Base-by-base conservation (phyloP, 352 stramenopile species). In the Globisporangium paroecandrum region DNA sequence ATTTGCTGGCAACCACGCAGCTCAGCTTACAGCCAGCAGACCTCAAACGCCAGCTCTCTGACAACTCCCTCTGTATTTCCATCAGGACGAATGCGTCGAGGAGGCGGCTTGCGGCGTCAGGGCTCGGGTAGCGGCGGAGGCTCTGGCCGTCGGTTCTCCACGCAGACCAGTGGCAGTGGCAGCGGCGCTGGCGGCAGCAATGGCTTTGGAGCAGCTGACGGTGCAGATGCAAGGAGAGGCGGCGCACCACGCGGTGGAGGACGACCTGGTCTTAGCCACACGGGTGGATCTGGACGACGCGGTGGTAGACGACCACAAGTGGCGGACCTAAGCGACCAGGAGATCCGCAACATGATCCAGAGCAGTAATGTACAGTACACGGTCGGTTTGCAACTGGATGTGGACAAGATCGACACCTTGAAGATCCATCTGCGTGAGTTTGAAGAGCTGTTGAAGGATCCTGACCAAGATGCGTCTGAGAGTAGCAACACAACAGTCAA, bases 261-360 rank as follows among this genome's bases (percentile, higher is more conserved):
- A 15, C 64, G 54, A 3, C 41, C 55, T 22, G 46, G 38, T 20
- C 20, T 64, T 6, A 27, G 22, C 7, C 57, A 47, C 51, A 13
- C 24, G 3, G 41, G n/a, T 12, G 63, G 63, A 9, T 58, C 63
- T 2, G 38, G 32, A 8, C 36, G 65, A 24, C 57, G 58, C 10
- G 47, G 59, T 0, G 53, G 59, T 12, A 22, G 66, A 32, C 66
- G 56, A 24, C 36, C 66, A 6, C 38, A 62, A 24, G 22, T 58
- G 4, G 3, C 29, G 8, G 62, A 67, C 4, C 54, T 67, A 9
- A 65, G 60, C 34, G 66, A 68, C 29, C 53, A 56, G 13, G 66
- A 71, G 43, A 64, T 68, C 66, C 66, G 62, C 18, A 27, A n/a
- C 8, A 58, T 55, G 51, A 63, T 71, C 29, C 49, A 68, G 41